Evolutionary conservation across 2,329 filamentous ascomycete species (phyloP).

Genomic region (Dryadomyces quercus-mongolicae): DNA sequence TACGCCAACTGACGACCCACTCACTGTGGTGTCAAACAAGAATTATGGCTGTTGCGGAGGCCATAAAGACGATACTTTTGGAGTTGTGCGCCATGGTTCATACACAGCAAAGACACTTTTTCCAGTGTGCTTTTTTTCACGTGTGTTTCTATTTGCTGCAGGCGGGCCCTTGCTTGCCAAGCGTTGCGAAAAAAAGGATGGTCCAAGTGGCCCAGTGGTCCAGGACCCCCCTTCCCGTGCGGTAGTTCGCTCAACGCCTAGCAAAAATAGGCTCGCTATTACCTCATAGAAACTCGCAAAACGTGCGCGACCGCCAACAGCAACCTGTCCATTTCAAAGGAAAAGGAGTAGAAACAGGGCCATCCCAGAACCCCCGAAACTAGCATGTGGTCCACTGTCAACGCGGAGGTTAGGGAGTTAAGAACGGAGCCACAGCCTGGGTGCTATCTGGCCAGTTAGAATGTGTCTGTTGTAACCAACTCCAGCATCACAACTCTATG

Average conservation of each 20-base stretch:
- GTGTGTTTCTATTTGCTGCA: not conserved
- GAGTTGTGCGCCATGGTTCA: too few relatives aligned
- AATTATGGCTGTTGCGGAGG: too few relatives aligned
- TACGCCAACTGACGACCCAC: too few relatives aligned
- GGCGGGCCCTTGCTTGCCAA: not conserved
- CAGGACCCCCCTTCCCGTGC: not conserved
- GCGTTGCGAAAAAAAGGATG: not conserved
- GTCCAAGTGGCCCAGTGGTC: not conserved
- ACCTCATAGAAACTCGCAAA: conserved; percentile 1
- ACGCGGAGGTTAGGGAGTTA: too few relatives aligned
- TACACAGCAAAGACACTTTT: too few relatives aligned
- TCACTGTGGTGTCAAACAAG: too few relatives aligned
- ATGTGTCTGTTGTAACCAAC: too few relatives aligned
- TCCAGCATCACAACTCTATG: too few relatives aligned
- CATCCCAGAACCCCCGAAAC: not conserved
- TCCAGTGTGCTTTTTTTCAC: not conserved
- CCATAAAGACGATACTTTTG: too few relatives aligned
- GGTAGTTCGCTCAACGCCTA: not conserved
- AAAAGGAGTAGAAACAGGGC: not conserved
- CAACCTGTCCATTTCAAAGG: not conserved
- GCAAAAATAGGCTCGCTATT: not conserved
- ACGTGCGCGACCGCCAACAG: not conserved
- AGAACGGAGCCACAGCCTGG: too few relatives aligned
- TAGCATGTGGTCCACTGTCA: not conserved
- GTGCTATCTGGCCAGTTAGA: too few relatives aligned